Base-by-base conservation (phyloP, 2,329 filamentous ascomycete genomes). In the Anthostomella pinea region DNA sequence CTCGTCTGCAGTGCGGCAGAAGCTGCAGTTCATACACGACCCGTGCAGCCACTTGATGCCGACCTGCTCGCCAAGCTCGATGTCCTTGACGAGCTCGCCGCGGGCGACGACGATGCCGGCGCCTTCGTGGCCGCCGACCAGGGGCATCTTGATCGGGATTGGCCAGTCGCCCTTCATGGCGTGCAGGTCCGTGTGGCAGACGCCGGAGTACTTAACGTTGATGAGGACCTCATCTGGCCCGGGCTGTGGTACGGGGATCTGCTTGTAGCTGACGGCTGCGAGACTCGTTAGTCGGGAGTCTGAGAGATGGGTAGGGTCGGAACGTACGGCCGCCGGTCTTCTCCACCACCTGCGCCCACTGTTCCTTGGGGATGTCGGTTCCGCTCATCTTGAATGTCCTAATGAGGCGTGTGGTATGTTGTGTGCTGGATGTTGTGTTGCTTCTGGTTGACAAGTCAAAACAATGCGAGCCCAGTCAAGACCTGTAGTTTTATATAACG, bases 21-120 rank as follows among this genome's bases (percentile, higher is more conserved):
- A 95, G 52, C 80, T 75, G 70, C 90, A 97, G 48, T 73, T 65
- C 45, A 95, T 72, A 66, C 91, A 96, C 30, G 85, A 83, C 47
- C 87, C 86, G 66, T 95, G 93, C 58, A 96, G 73, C 89, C 89
- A 96, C 72, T 88, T 95, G 65, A 97, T 78, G 60, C 91, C 91
- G 44, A 81, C 91, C 56, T 88, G 72, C 58, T 95, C 88, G 52
- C 90, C 90, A 54, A 95, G 72, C 60, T 88, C 69, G 44, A 95
- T 68, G 53, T 93, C 87, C 3, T 75, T 68, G 48, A 93, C 88
- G 22, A 94, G 76, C 13, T 83, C 72, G 53, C 90, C 90, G 46
- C 76, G 77, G 33, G 85, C 81, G 21, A 96, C 89, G 23, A 95
- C 85, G 33, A 90, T 66, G 60, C 90, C 89, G 18, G 87, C 88